Base-by-base conservation (phyloP, 768 basidiomycete species). In the Podaxis carcinomalis region DNA sequence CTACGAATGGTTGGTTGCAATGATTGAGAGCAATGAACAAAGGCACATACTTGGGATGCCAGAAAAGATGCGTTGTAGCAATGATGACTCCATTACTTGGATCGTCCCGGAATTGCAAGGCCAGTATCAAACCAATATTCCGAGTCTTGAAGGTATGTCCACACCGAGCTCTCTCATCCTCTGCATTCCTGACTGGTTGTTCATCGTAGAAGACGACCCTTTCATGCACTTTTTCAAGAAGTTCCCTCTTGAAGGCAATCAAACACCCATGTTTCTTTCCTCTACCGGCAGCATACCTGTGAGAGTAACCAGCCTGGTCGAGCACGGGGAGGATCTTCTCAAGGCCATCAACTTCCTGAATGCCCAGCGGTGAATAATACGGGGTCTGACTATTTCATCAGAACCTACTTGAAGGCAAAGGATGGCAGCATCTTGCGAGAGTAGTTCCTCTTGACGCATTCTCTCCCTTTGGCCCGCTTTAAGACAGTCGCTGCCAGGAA, bases 31-130 rank as follows among this genome's bases (percentile, higher is more conserved):
- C 27, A 47, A 36, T 51, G 42, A 46, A 35, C 64, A 3, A 14
- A 56, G 4, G 21, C 9, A 76, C 83, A 61, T 73, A 93, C 87
- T 81, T 83, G 4, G 94, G 94, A 73, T 96, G 94, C 95, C 95
- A 98, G 72, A 97, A 98, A 23, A 96, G 77, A 75, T 98, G 95
- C 0, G 95, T 95, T 0, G 95, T 97, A 2, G 86, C 92, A 13
- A 95, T 75, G 42, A 96, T 75, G 36, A 93, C 72, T 3, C 94
- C 92, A 40, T 77, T 73, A 5, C 68, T 61, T 27, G 74, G 66
- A 14, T 77, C 66, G 7, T 72, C 73, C 5, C 74, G 70, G 49
- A 74, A 75, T 64, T 78, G 76, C 56, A 98, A 74, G 0, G 88
- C 89, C 19, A 92, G 81, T 28, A 98, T 71, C 52, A 84, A 81